phyloP scores from a whole-genome alignment of 129 eudicot species.

The sunflower (Helianthus annuus) region DNA sequence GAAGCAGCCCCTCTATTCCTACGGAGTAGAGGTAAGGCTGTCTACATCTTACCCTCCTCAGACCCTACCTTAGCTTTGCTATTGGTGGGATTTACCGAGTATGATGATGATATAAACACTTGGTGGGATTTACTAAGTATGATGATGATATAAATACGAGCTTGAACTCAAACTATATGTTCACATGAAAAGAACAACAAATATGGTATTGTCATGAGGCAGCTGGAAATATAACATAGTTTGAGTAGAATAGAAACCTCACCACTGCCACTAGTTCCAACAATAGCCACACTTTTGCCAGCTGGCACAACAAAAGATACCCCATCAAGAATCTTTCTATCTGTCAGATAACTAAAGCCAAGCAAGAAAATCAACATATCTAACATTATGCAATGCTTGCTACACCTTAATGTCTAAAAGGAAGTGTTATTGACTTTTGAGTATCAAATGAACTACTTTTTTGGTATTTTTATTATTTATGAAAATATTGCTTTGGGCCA shows the following conservation, averaged over 20 bases:
- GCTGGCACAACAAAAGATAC: conserved; percentile 95
- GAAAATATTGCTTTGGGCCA: not conserved
- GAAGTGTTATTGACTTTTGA: not conserved
- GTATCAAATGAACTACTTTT: conserved; percentile 1
- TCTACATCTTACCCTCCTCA: too few species aligned
- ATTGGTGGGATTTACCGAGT: too few species aligned
- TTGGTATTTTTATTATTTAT: not conserved
- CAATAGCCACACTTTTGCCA: conserved; percentile 97
- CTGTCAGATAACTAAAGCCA: conserved; percentile 67
- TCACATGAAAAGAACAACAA: conserved; percentile 6
- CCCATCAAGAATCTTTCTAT: conserved; percentile 97
- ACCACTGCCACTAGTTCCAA: conserved; percentile 99
- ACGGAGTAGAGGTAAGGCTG: too few species aligned
- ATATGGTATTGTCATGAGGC: not conserved
- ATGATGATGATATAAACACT: not conserved
- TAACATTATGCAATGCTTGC: conserved; percentile 16
- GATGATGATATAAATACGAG: not conserved
- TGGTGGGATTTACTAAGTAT: too few species aligned
- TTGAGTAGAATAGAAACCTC: conserved; percentile 35
- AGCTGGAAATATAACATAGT: not conserved
- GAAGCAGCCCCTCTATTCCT: too few species aligned
- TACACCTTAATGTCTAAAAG: not conserved
- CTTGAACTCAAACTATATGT: conserved; percentile 10
- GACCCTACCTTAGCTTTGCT: too few species aligned
- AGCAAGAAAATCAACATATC: conserved; percentile 21